Base-by-base conservation (phyloP, 345 rosid species). In the Lumnitzera littorea region DNA sequence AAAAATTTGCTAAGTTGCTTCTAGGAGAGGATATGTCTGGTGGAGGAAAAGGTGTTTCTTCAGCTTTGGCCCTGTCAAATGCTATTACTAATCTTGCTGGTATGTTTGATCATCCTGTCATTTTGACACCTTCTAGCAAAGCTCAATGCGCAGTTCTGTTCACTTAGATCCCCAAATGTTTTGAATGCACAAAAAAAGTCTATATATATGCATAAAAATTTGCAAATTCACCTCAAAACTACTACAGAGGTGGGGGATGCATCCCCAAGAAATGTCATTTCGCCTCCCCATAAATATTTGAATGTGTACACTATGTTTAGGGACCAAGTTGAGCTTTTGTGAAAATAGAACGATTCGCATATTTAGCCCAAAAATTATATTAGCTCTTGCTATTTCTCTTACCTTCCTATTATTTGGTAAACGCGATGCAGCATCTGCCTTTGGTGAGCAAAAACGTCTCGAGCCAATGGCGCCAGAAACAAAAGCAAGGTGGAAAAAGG, bases 1-100 rank as follows among this genome's bases (percentile, higher is more conserved):
- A 86, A 50, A 85, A 74, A 23, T 84, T 86, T 68, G 74, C 79
- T 25, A 86, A 86, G 76, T 60, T 86, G 69, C 74, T 86, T 24
- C 16, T 86, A 58, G 92, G 89, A 13, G 89, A 86, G 66, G 89
- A 86, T 36, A 86, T 83, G 78, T 86, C 92, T 5, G 85, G 92
- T 53, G 85, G 89, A 49, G 92, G 92, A 62, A 83, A 81, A 65
- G 90, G 94, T 43, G 87, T 86, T 52, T 78, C 90, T 24, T 86
- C 90, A 13, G 90, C 90, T 60, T 75, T 86, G 59, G 90, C 94
- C 31, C 61, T 86, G 56, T 86, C 89, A n/a, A 75, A 75, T 52
- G 70, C 80, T 56, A 65, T 76, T 61, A 71, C 76, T 9, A 76
- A 72, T 43, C 68, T 68, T 27, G 72, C 76, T 7, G 76, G 76